Percentiles rank a stretch among this genome's conserved stretches.
These are phyloP conservation scores for Dichotomocladium elegans DNA, from an alignment of 371 early-diverging fungal genomes.

Conservation along the genomic window DNA sequence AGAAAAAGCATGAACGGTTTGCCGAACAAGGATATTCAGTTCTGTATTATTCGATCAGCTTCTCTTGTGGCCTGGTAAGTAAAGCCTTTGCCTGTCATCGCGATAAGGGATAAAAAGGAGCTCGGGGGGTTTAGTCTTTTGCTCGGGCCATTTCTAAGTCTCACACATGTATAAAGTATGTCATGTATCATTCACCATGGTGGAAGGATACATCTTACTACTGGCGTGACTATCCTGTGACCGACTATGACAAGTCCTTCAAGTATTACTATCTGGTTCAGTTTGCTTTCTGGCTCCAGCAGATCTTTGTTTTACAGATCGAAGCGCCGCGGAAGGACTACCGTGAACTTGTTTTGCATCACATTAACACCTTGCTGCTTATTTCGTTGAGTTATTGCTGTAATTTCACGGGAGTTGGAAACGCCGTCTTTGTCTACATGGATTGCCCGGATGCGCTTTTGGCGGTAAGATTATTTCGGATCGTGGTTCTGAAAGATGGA, in stretches of 20 bases:
- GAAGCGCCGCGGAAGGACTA: conserved; percentile 77
- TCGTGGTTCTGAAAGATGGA: no score
- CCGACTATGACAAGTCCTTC: conserved; percentile 50
- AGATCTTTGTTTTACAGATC: conserved; percentile 68
- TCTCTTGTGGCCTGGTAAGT: conserved; percentile 50
- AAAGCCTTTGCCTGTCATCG: no score
- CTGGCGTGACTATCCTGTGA: conserved; percentile 65
- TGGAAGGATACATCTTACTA: conserved; percentile 65
- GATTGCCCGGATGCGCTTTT: conserved; percentile 76
- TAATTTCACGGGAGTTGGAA: conserved; percentile 75
- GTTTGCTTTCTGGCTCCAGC: conserved; percentile 74
- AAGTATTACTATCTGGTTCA: conserved; percentile 71
- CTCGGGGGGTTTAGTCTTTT: no score
- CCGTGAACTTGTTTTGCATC: conserved; percentile 64
- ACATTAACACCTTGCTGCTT: conserved; percentile 67
- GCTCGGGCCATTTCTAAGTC: no score
- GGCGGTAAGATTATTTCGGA: conserved; percentile 54
- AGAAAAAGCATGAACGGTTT: conserved; percentile 56
- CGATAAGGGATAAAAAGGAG: no score
- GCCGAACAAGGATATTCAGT: conserved; percentile 69
- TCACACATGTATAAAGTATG: conserved; percentile 26
- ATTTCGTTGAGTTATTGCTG: conserved; percentile 61
- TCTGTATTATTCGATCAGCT: conserved; percentile 52
- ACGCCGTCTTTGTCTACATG: conserved; percentile 74
- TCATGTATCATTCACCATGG: conserved; percentile 56